Evolutionary conservation across 2,329 filamentous ascomycete genomes (phyloP), one percentile per base, ranked within the genome.

Genomic region (Aureobasidium vineae): DNA sequence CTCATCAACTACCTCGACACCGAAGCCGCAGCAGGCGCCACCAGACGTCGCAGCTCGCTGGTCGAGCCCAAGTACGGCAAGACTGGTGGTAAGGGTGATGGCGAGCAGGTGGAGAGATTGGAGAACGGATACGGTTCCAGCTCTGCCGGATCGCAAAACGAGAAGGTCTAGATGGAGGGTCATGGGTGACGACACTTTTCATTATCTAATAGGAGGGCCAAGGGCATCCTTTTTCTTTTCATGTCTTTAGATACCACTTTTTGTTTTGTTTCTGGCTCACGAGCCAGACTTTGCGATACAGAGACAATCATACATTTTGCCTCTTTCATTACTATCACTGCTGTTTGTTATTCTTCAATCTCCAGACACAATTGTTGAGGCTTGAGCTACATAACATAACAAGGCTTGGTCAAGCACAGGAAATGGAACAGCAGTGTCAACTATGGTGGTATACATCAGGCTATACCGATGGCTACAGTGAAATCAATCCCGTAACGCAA

Each of bases 1-100:
- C 78, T 87, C 49, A 83, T 85, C 69, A 76, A 79, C 43, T 83
- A 85, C 63, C 79, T 81, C 5, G 79, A 76, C n/a, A 75, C 74
- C 8, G 74, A 74, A 41, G 72, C 71, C 43, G 73, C 70, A 23
- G 56, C 47, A 23, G 54, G 54, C 10, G 50, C 47, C 19, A 41
- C 38, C 2, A 45, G 61, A 45, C 47, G 61, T 26, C 26, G 61
- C 4, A 54, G 49, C 40, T 65, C 61, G 38, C 19, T 65, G 26
- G 57, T 61, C 15, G 57, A 61, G 57, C 57, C 57, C n/a, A 47
- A 28, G 31, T 61, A 61, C 19, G 57, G 57, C 54, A 59, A 59
- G 54, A 54, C 50, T 6, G 21, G 57, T 38, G 57, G 41, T n/a
- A 50, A 71, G 70, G 49, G 64, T 70, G 50, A 43, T 52, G 66